These are phyloP conservation scores for Scutellaria barbata DNA, from an alignment of 257 asterid species.

Conservation along the genomic window DNA sequence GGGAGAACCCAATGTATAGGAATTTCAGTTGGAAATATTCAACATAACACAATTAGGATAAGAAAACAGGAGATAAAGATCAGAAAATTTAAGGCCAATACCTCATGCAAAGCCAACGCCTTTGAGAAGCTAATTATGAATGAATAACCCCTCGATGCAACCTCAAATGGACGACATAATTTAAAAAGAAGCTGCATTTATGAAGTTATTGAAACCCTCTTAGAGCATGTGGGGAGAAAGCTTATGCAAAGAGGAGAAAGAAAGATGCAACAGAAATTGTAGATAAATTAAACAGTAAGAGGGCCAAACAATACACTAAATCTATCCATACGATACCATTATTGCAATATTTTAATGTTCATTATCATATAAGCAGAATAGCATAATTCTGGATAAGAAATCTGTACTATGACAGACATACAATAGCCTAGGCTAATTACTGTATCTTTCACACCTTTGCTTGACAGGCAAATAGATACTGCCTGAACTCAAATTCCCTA, in stretches of 20 bases:
- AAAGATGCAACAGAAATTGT: slow-evolving; percentile 6
- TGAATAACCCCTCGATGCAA: slow-evolving; percentile 96
- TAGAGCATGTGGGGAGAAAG: slow-evolving; percentile 32
- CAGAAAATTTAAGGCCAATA: slow-evolving; percentile 43
- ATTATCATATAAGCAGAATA: slow-evolving; percentile 25
- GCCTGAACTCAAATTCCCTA: slow-evolving; percentile 97
- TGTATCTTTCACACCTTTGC: slow-evolving; percentile 73
- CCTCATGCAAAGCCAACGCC: slow-evolving; percentile 85
- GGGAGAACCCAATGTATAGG: slow-evolving; percentile 40
- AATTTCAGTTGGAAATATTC: slow-evolving; percentile 32
- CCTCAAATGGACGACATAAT: slow-evolving; percentile 93
- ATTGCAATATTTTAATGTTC: slow-evolving; percentile 7
- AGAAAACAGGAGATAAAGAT: slow-evolving; percentile 27
- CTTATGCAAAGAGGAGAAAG: slow-evolving; percentile 25
- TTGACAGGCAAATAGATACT: slow-evolving; percentile 96
- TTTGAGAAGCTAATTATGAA: slow-evolving; percentile 95
- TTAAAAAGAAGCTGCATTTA: slow-evolving; percentile 77
- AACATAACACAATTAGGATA: slow-evolving; percentile 27
- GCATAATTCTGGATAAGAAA: slow-evolving; percentile 26
- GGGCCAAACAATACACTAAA: slow-evolving; percentile 8
- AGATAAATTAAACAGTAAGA: slow-evolving; percentile 11
- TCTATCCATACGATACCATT: slow-evolving; percentile 18
- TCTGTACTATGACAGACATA: slow-evolving; percentile 21
- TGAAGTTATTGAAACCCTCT: slow-evolving; percentile 39
- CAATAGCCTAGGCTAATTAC: slow-evolving; percentile 38